These are phyloP conservation scores for Talinum fruticosum DNA, from an alignment of 148 eudicot genomes.

Conservation along the genomic window DNA sequence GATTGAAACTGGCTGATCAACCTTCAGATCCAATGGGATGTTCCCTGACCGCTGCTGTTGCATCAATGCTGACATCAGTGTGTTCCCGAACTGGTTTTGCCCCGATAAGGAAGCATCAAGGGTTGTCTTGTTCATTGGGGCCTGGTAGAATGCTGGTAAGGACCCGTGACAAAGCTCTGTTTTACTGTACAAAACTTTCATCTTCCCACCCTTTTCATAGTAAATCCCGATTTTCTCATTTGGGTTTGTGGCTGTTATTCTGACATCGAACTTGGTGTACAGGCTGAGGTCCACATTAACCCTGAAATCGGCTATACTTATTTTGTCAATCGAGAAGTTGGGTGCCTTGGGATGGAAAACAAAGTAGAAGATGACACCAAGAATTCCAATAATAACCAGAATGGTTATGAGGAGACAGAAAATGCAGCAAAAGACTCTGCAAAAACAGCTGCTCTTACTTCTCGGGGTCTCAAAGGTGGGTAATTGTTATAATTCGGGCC, in stretches of 20 bases:
- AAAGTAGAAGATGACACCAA: conserved; percentile 45
- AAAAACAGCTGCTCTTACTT: conserved; percentile 29
- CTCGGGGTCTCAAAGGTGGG: conserved; percentile 24
- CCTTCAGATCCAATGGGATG: conserved; percentile 67
- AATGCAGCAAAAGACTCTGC: conserved; percentile 64
- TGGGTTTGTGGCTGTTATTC: conserved; percentile 66
- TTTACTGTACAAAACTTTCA: conserved; percentile 69
- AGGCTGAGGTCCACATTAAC: conserved; percentile 73
- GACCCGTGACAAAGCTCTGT: conserved; percentile 68
- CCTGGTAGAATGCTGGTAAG: conserved; percentile 73
- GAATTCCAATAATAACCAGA: conserved; percentile 40
- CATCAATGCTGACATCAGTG: conserved; percentile 61
- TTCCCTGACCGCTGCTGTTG: conserved; percentile 75
- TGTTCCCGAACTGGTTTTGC: conserved; percentile 61
- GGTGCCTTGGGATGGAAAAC: conserved; percentile 74
- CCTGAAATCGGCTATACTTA: conserved; percentile 56
- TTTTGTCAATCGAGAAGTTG: conserved; percentile 62
- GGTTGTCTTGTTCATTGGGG: conserved; percentile 50
- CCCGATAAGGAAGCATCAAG: conserved; percentile 55
- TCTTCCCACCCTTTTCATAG: conserved; percentile 66
- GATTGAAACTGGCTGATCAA: conserved; percentile 64
- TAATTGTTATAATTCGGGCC: background rate
- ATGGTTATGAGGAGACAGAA: conserved; percentile 42
- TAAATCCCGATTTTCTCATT: conserved; percentile 83
- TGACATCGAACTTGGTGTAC: conserved; percentile 69